Evolutionary conservation across 805 yeast genomes (phyloP).

Genomic region (Sugiyamaella floridensis): DNA sequence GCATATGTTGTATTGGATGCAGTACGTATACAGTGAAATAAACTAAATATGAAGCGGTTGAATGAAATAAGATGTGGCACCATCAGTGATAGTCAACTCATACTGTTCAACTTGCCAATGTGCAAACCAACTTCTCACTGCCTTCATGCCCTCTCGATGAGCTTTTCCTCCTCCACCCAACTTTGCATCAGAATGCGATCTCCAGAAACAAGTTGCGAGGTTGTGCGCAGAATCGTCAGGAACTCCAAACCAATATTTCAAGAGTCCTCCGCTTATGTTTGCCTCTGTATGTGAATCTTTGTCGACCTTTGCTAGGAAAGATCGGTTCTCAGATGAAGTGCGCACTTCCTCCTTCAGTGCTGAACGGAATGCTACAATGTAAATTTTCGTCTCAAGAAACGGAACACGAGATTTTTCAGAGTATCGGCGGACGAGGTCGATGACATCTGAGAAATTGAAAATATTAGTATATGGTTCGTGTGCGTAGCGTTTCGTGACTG

Average conservation of each 20-base stretch:
- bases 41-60: neutral
- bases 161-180: slow-evolving; percentile 33
- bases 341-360: slow-evolving; percentile 27
- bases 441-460: slow-evolving; percentile 29
- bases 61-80: slow-evolving; percentile 11
- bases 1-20: no score
- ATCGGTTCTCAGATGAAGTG: slow-evolving; percentile 25
- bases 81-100: slow-evolving; percentile 15
- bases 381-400: slow-evolving; percentile 20
- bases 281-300: slow-evolving; percentile 34
- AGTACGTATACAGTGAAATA: neutral
- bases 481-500: slow-evolving; percentile 24
- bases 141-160: slow-evolving; percentile 31
- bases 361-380: slow-evolving; percentile 35
- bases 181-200: slow-evolving; percentile 27
- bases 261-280: slow-evolving; percentile 33
- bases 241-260: slow-evolving; percentile 37
- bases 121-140: slow-evolving; percentile 31
- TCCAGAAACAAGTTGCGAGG: slow-evolving; percentile 39
- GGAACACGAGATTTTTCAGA: neutral
- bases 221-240: slow-evolving; percentile 34
- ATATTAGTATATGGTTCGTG: slow-evolving; percentile 23
- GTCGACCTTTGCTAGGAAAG: slow-evolving; percentile 29
- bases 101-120: slow-evolving; percentile 36
- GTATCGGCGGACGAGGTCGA: slow-evolving; percentile 15